Evolutionary conservation across 1,284 basidiomycete species (phyloP), one percentile per base, ranked within the genome.

Genomic region (Ustilago xerochloae): DNA sequence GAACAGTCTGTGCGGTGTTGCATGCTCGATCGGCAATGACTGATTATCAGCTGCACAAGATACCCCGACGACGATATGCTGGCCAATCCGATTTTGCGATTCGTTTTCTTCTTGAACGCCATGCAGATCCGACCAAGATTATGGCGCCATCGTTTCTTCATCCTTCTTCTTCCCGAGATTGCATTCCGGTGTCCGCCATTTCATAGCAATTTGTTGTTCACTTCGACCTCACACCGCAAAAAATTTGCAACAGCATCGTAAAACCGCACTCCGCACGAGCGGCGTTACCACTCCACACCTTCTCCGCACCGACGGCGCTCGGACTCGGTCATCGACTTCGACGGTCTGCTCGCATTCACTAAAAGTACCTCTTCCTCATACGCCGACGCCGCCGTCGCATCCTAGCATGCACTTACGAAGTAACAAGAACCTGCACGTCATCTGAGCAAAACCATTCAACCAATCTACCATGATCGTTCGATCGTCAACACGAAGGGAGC

Each of bases 61-160:
- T 24, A 24, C 22, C 26, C 22, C 22, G 26, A 15, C 41, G n/a
- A 24, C 41, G 10, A 24, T n/a, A n/a, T n/a, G n/a, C 41, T 3
- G 26, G 41, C 41, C 41, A 43, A 43, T 43, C 41, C 41, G 10
- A 26, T 50, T 47, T 6, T n/a, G n/a, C n/a, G n/a, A 41, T 50
- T 47, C 8, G 32, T 46, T 20, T 39, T 43, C 41, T 28, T 43
- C 41, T 48, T 28, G 22, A n/a, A n/a, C n/a, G n/a, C n/a, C n/a
- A 15, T 50, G 48, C 48, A 59, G 38, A 45, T 29, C 43, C 41
- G 20, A 38, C 15, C 13, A 13, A 24, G 18, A 20, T 43, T 43
- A 60, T 60, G 30, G 58, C 58, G 58, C 50, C 30, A 60, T 60
- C 49, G 38, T 52, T 51, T 59, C 30, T n/a, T n/a, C n/a, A n/a